Percentiles rank a stretch among this genome's conserved stretches.
These are phyloP conservation scores for Nepenthes mirabilis DNA, from an alignment of 148 eudicot species.

Conservation along the genomic window DNA sequence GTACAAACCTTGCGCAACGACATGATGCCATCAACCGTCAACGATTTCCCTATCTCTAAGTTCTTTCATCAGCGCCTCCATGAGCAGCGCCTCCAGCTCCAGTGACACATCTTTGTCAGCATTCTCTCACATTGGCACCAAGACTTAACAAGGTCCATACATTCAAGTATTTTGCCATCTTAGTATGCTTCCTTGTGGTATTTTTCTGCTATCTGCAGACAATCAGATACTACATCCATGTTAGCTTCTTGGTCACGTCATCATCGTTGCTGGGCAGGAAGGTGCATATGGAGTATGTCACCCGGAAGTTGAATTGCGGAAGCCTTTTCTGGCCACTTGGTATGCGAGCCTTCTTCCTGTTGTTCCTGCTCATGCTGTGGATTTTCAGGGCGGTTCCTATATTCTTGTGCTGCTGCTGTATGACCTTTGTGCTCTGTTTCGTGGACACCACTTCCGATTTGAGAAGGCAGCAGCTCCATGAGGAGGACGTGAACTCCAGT, in stretches of 20 bases:
- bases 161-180: conserved; percentile 11
- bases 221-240: conserved; percentile 12
- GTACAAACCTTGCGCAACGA: conserved; percentile 37
- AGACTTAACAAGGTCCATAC: background rate
- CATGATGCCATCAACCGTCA: conserved; percentile 20
- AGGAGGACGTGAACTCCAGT: background rate
- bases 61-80: conserved; percentile 9
- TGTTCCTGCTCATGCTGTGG: conserved; percentile 14
- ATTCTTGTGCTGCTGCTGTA: conserved; percentile 5
- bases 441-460: conserved; percentile 4
- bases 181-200: conserved; percentile 12
- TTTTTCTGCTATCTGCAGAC: conserved; percentile 13
- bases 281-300: conserved; percentile 5
- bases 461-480: background rate
- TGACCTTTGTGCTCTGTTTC: conserved; percentile 11
- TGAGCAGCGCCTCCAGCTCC: conserved; percentile 5
- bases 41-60: conserved; percentile 14
- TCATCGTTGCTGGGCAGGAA: conserved; percentile 5
- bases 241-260: conserved; percentile 10
- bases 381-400: conserved; percentile 12
- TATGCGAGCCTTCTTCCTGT: conserved; percentile 9
- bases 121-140: background rate
- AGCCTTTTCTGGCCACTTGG: conserved; percentile 18
- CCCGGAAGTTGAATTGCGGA: conserved; percentile 6
- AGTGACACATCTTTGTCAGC: background rate